Conservation (phyloP, 495 filamentous ascomycete genomes). For the Lasiosphaeria miniovina region DNA sequence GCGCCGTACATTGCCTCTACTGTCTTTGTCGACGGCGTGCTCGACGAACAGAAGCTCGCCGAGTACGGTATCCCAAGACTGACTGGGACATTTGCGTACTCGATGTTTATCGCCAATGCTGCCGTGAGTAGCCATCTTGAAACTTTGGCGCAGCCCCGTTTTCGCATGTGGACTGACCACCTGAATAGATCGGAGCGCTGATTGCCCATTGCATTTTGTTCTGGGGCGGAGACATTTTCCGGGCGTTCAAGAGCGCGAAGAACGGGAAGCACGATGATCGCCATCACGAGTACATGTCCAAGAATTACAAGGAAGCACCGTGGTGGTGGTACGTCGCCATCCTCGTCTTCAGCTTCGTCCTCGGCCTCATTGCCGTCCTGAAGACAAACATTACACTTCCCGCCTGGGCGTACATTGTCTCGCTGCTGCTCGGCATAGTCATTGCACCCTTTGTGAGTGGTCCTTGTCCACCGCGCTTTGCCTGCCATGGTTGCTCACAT, state of each 20-base stretch:
- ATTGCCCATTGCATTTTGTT: constrained; percentile 23
- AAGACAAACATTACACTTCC: constrained; percentile 51
- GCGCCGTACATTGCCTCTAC: constrained; percentile 45
- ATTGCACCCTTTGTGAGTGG: constrained; percentile 32
- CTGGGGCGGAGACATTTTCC: constrained; percentile 21
- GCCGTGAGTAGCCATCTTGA: constrained; percentile 39
- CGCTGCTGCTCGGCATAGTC: constrained; percentile 38
- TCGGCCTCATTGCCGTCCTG: constrained; percentile 44
- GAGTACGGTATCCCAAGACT: constrained; percentile 42
- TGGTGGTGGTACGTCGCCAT: constrained; percentile 53
- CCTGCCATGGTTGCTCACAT: too few relatives aligned
- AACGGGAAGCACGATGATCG: constrained; percentile 17
- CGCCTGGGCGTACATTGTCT: constrained; percentile 54
- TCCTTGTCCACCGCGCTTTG: background rate
- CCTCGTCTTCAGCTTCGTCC: constrained; percentile 45
- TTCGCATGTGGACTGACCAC: background rate
- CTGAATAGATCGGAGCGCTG: constrained; percentile 18
- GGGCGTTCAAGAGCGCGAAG: constrained; percentile 20
- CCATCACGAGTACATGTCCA: constrained; percentile 34
- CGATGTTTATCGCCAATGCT: constrained; percentile 44
- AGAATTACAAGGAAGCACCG: constrained; percentile 50
- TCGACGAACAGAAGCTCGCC: constrained; percentile 26
- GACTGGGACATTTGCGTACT: constrained; percentile 41
- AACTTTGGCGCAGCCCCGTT: constrained; percentile 6
- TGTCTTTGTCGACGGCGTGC: constrained; percentile 36